Evolutionary conservation across 805 yeast species (phyloP), one percentile per base, ranked within the genome.

Genomic region (Jamesozyma piceae): DNA sequence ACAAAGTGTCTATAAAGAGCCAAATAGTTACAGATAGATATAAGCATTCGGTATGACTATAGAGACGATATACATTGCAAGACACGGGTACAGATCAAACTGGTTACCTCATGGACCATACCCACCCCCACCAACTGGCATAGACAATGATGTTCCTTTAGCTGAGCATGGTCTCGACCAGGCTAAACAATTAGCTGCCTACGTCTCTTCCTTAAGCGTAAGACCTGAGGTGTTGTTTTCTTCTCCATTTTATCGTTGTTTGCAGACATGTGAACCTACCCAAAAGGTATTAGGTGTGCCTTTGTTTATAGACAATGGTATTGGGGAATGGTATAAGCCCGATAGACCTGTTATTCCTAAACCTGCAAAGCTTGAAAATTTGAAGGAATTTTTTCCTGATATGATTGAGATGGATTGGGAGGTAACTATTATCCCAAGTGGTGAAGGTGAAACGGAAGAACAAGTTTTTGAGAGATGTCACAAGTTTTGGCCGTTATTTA

Each of bases 271-370:
- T 9, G 64, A 72, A 11, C 96, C 96, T 2, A 71, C 80, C 13
- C 78, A 95, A 1, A 67, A 75, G 34, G 57, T 56, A 20, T 61
- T 87, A n/a, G 76, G 70, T 5, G 52, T 83, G 29, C 75, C 77
- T 11, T 74, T 90, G 14, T 71, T 66, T 36, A 62, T 84, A 4
- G 98, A 90, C 51, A 66, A 81, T 42, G 97, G 97, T 1, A 70
- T 90, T 19, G 95, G 97, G 22, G 98, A 90, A 66, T 88, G 95
- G 95, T 90, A 84, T 57, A 77, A 76, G 52, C 77, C 76, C n/a
- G 75, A 75, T 35, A 68, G 96, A 52, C 68, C 68, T 1, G 67
- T 76, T 13, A 76, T 83, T 46, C 95, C 97, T 2, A 65, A 62
- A 21, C 90, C 96, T 0, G 89, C 83, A 0, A 57, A 69, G 15